Base-by-base conservation (phyloP, 306 rosid species). In the Lathyrus oleraceus region DNA sequence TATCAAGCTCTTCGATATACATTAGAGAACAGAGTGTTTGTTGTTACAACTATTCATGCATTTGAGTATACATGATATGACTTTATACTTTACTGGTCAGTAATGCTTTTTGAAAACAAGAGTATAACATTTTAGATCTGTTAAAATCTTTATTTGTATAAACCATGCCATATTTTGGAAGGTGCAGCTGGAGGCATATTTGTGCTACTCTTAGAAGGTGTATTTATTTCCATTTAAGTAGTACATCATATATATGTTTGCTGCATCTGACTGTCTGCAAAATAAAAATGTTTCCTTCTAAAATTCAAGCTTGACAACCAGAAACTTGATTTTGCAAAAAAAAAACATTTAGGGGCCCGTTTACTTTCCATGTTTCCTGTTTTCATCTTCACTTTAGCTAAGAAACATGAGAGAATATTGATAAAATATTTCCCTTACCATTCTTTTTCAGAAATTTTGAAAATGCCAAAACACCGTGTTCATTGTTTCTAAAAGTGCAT, bases 81-180 rank as follows among this genome's bases (percentile, higher is more conserved):
- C 51, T 67, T 67, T 27, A 45, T 3, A 13, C 54, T 36, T 70
- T 43, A 67, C 36, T 32, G 17, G 74, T 78, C 36, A 47, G 66
- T 43, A 19, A 4, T 67, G 53, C 61, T 72, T 19, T 38, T 71
- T 11, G 48, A 47, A 63, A 36, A 56, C 14, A 39, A 28, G 19
- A 53, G 39, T 61, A 61, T 28, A 5, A 23, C 14, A 12, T 16
- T 23, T 13, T 45, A 51, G 28, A 36, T 36, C 53, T 48, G 43
- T 64, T 72, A 51, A 16, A 58, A 73, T 30, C 69, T 17, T 47
- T 54, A 63, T 64, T 64, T 25, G 39, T 30, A 74, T 52, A 40
- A 59, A 73, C 36, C 9, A 56, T 27, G 35, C 42, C 72, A 49
- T 68, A 53, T 35, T 73, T 68, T 73, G 21, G 47, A 54, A 39